Base-by-base conservation (phyloP, 352 stramenopile species). In the Phytophthora sp. region DNA sequence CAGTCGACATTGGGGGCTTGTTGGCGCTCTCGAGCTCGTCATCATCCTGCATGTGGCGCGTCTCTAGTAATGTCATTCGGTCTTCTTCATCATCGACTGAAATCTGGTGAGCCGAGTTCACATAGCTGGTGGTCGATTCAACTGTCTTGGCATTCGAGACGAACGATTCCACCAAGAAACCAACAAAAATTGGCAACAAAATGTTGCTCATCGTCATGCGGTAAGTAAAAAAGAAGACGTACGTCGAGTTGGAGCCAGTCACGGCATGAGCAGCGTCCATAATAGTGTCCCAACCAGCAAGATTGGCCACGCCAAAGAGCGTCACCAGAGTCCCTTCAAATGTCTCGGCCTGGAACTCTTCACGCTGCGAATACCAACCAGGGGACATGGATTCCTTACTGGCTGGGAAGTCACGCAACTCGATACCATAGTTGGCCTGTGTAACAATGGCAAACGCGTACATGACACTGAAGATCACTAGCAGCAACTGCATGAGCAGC, bases 91-190 rank as follows among this genome's bases (percentile, higher is more conserved):
- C 63, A 26, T 73, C 52, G 26, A 89, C 73, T 15, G 82, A 52
- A 1, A 77, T 57, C 36, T 72, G 46, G 15, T 81, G 67, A 2
- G 33, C 53, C 9, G 74, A 81, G 45, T 88, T 73, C 1, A 91
- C 79, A 44, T 88, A 91, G 33, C 66, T 74, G 18, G 79, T 86
- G 1, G 83, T 80, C 41, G 86, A 82, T 57, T 94, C 79, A 0
- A 90, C 72, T 1, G 66, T 81, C 69, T 90, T 90, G 50, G 80
- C 80, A 52, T 91, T 94, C 11, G 83, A 91, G 2, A 88, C 82
- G 47, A 94, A 94, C 21, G 82, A 90, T 60, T 94, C 86, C 21
- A 94, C 86, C 18, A 94, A 71, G 67, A 94, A 94, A 88, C 86
- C 86, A 21, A 93, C 84, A 49, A 94, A 90, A 57, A 94, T 94